A percentile compares a stretch with the other conserved stretches of the same genome.
phyloP scores from a whole-genome alignment of 2,329 filamentous ascomycete genomes.

The Didymella arachidicola region DNA sequence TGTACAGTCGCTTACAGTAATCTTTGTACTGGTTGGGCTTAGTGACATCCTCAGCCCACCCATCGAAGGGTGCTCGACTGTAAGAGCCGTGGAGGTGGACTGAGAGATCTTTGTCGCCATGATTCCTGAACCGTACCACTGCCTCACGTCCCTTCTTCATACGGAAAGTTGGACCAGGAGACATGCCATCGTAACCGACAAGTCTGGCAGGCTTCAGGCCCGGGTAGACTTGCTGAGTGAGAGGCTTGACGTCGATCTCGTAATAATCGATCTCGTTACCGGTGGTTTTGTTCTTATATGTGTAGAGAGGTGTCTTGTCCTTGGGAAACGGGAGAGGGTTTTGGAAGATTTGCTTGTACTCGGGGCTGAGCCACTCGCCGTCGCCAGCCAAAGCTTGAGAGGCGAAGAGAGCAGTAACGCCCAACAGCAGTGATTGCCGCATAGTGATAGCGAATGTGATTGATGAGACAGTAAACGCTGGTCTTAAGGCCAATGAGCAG shows the following conservation, averaged over 20 bases:
- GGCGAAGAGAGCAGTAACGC: constrained; percentile 25
- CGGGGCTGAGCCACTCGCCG: constrained; percentile 42
- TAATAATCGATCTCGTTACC: constrained; percentile 57
- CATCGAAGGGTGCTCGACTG: constrained; percentile 57
- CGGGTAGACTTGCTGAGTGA: constrained; percentile 56
- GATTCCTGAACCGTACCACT: constrained; percentile 64
- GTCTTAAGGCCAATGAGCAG: constrained; percentile 14
- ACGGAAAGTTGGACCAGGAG: constrained; percentile 63
- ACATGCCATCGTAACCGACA: constrained; percentile 64
- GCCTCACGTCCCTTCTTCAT: constrained; percentile 60
- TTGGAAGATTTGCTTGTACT: constrained; percentile 50
- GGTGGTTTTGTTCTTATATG: constrained; percentile 45
- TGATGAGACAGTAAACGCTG: constrained; percentile 6
- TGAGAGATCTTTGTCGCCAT: constrained; percentile 56
- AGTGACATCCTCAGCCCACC: constrained; percentile 64
- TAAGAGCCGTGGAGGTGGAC: constrained; percentile 66
- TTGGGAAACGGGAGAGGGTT: constrained; percentile 58
- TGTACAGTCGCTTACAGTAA: constrained; percentile 34
- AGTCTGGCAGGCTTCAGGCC: constrained; percentile 53
- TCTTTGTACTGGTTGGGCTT: constrained; percentile 61
- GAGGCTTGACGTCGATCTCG: constrained; percentile 55
- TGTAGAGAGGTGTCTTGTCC: constrained; percentile 41
- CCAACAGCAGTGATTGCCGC: constrained; percentile 25
- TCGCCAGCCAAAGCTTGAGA: constrained; percentile 32
- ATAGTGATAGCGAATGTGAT: constrained; percentile 20